These are phyloP conservation scores for Penstemon eatonii DNA, from an alignment of 257 asterid species.

Conservation along the genomic window DNA sequence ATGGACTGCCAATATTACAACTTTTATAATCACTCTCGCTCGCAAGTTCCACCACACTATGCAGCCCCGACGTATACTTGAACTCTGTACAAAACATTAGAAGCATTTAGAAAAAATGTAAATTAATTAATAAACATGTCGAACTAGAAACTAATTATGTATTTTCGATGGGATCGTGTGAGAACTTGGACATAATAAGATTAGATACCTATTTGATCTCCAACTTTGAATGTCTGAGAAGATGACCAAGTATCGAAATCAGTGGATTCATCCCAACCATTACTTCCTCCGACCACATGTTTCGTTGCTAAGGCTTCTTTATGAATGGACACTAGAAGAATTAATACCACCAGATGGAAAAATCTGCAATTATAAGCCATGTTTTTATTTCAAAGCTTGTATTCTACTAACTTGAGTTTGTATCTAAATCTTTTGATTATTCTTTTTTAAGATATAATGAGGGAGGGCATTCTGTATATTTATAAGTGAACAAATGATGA, in stretches of 20 bases:
- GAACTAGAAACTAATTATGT: too few species aligned
- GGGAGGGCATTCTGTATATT: constrained; percentile 14
- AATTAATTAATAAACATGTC: too few species aligned
- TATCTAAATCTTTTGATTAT: neutral
- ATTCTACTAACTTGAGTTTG: neutral
- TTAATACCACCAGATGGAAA: constrained; percentile 8
- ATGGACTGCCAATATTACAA: constrained; percentile 53
- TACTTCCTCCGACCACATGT: constrained; percentile 73
- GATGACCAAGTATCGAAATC: constrained; percentile 78
- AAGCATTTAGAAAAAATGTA: too few species aligned
- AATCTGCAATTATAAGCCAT: constrained; percentile 35
- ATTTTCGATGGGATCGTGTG: neutral
- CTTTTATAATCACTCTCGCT: constrained; percentile 66
- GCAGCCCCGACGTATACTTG: constrained; percentile 70
- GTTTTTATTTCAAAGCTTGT: neutral
- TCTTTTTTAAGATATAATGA: neutral
- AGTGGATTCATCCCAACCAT: constrained; percentile 83
- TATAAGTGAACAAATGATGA: constrained; percentile 11
- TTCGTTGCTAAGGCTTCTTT: constrained; percentile 48
- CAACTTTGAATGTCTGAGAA: constrained; percentile 68
- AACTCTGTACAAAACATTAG: constrained; percentile 38
- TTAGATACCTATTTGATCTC: constrained; percentile 67
- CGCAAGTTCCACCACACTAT: constrained; percentile 65
- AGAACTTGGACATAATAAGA: neutral
- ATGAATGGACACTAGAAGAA: constrained; percentile 14